phyloP scores from a whole-genome alignment of 2,329 filamentous ascomycete genomes.

The Aspergillus uvarum region DNA sequence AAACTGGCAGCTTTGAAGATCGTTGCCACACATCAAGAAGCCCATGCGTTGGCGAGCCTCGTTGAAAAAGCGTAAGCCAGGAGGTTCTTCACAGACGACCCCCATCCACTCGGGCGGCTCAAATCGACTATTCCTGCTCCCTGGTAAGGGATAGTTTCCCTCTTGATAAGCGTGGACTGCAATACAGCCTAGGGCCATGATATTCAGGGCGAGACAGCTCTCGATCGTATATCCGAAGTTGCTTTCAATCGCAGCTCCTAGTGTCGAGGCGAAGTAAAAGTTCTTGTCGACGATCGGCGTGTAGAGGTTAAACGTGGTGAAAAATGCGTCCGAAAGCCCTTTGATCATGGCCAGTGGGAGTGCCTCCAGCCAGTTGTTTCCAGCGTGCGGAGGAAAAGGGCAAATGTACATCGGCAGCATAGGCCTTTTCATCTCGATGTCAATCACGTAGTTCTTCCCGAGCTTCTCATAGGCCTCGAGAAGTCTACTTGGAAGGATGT shows the following conservation, averaged over 20 bases:
- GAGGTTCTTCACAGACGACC: constrained; percentile 41
- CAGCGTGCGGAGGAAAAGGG: constrained; percentile 36
- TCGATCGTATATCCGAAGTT: constrained; percentile 55
- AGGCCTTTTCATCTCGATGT: constrained; percentile 49
- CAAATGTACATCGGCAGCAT: constrained; percentile 45
- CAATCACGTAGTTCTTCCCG: constrained; percentile 52
- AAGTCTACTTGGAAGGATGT: constrained; percentile 45
- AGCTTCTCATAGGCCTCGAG: constrained; percentile 39
- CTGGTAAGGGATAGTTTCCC: constrained; percentile 48
- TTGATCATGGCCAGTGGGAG: constrained; percentile 52
- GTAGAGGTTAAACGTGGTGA: constrained; percentile 55
- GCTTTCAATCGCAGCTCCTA: constrained; percentile 50
- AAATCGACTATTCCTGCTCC: constrained; percentile 35
- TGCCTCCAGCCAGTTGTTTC: constrained; percentile 47
- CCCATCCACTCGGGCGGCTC: constrained; percentile 40
- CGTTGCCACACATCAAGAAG: constrained; percentile 52
- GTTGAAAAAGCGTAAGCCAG: constrained; percentile 55
- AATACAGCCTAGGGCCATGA: constrained; percentile 54
- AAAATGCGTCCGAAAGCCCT: constrained; percentile 55
- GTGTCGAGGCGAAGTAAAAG: constrained; percentile 52
- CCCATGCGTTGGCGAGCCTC: constrained; percentile 54
- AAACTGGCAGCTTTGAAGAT: constrained; percentile 54
- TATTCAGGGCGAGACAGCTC: constrained; percentile 52
- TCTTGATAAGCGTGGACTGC: constrained; percentile 52
- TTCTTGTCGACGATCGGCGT: constrained; percentile 55